Base-by-base conservation (phyloP, 2,329 filamentous ascomycete genomes). In the Plenodomus tracheiphilus region DNA sequence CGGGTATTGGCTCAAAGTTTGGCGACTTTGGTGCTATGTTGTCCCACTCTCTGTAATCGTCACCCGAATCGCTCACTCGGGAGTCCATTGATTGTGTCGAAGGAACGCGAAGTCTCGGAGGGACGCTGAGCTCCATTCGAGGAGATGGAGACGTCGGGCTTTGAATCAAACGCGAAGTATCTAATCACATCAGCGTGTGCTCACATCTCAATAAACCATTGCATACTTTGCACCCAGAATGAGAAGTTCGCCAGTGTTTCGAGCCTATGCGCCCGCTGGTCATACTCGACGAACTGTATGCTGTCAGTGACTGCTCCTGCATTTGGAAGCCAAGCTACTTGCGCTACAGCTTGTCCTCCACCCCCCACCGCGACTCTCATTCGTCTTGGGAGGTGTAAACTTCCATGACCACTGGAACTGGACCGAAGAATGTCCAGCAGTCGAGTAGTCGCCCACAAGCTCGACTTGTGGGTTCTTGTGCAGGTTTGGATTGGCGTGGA, bases 401-500 rank as follows among this genome's bases (percentile, higher is more conserved):
- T 88, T 94, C 94, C 94, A 99, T 7, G 87, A 86, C 91, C 93
- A 99, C 57, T 93, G 88, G 68, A 97, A 97, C 28, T 91, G 86
- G 22, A 96, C 87, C 1, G 90, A 93, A 6, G 87, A 79, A 64
- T 80, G 89, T n/a, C 93, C 92, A 25, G 82, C 85, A 0, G 94
- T 99, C 2, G 84, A 82, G 68, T 88, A 97, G 70, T 96, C 91
- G 2, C 94, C 94, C n/a, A 99, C 86, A 38, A 97, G 81, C 65
- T 95, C 88, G 34, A 99, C 94, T 68, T 97, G 97, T 46, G 91
- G 83, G 68, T 97, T 97, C 71, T 96, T 97, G 77, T 99, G 94
- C 47, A 99, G 79, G 67, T 99, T 99, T 1, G 94, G 94, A 67
- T 99, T 91, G 58, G 93, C 91, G 62, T 97, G 91, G 65, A 99